Evolutionary conservation across 495 filamentous ascomycete species (phyloP).

Genomic region (Venustampulla echinocandica): DNA sequence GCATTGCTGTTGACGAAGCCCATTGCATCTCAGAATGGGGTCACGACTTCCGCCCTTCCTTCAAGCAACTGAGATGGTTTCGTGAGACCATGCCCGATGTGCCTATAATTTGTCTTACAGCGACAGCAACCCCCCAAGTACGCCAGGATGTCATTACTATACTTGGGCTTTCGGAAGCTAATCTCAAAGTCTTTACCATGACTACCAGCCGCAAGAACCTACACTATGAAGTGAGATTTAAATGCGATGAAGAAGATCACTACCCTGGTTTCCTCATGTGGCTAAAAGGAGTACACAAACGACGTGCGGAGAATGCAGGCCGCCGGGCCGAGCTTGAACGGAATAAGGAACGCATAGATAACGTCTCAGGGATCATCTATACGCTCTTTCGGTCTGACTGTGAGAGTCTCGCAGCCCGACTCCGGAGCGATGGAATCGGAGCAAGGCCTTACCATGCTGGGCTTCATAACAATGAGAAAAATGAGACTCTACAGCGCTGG

Average conservation of each 20-base stretch:
- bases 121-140: conserved; percentile 76
- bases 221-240: conserved; percentile 90
- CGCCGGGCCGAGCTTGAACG: conserved; percentile 41
- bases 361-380: conserved; percentile 83
- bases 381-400: conserved; percentile 70
- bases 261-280: conserved; percentile 62
- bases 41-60: conserved; percentile 91
- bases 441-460: conserved; percentile 66
- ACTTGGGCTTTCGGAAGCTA: conserved; percentile 52
- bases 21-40: conserved; percentile 99
- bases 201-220: conserved; percentile 76
- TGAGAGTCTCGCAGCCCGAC: conserved; percentile 58
- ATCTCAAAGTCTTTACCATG: conserved; percentile 68
- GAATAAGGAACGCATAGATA: conserved; percentile 43
- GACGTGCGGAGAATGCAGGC: conserved; percentile 43
- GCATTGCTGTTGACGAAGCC: conserved; percentile 88
- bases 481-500: conserved; percentile 62
- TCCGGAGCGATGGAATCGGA: conserved; percentile 53
- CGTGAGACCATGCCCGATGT: conserved; percentile 69
- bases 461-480: conserved; percentile 50
- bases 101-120: conserved; percentile 84
- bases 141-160: conserved; percentile 70
- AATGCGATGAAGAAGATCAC: conserved; percentile 61
- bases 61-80: conserved; percentile 84
- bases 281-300: conserved; percentile 59